These are phyloP conservation scores for Epicoccum nigrum DNA, from an alignment of 2,329 filamentous ascomycete species.

Conservation along the genomic window DNA sequence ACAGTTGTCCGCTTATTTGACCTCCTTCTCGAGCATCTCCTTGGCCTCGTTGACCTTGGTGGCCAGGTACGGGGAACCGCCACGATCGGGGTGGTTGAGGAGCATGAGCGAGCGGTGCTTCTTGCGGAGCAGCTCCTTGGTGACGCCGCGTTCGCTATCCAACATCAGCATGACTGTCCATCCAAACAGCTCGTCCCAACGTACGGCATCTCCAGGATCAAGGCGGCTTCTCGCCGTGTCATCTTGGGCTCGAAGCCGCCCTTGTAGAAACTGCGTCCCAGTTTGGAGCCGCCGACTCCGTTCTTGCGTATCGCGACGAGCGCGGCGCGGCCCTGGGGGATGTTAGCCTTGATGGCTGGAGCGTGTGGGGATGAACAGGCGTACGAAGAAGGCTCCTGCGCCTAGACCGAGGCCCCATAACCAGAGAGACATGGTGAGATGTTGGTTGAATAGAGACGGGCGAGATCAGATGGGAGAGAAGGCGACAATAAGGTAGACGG, in stretches of 20 bases:
- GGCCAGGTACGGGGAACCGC: constrained; percentile 92
- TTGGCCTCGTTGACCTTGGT: constrained; percentile 99
- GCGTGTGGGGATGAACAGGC: constrained; percentile 27
- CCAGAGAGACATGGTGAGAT: constrained; percentile 61
- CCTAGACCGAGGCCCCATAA: constrained; percentile 67
- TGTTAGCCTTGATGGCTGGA: constrained; percentile 2
- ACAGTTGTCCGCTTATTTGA: constrained; percentile 28
- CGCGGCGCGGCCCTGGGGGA: constrained; percentile 80
- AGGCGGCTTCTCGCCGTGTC: constrained; percentile 86
- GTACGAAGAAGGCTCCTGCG: constrained; percentile 69
- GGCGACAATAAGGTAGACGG: not conserved
- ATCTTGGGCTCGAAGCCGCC: constrained; percentile 97
- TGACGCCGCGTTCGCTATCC: constrained; percentile 79
- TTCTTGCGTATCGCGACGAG: constrained; percentile 87
- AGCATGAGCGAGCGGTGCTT: constrained; percentile 96
- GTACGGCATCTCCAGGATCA: constrained; percentile 91
- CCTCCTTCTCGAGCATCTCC: constrained; percentile 83
- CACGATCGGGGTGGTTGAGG: constrained; percentile 95
- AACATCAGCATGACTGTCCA: constrained; percentile 4
- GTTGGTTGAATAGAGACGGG: not conserved
- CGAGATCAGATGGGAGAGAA: not conserved
- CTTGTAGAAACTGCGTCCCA: constrained; percentile 96
- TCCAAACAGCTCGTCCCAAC: constrained; percentile 29
- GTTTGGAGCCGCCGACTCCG: constrained; percentile 69
- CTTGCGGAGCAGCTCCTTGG: constrained; percentile 93